Conservation (phyloP, 495 filamentous ascomycete genomes). For the Aspergillus egyptiacus region DNA sequence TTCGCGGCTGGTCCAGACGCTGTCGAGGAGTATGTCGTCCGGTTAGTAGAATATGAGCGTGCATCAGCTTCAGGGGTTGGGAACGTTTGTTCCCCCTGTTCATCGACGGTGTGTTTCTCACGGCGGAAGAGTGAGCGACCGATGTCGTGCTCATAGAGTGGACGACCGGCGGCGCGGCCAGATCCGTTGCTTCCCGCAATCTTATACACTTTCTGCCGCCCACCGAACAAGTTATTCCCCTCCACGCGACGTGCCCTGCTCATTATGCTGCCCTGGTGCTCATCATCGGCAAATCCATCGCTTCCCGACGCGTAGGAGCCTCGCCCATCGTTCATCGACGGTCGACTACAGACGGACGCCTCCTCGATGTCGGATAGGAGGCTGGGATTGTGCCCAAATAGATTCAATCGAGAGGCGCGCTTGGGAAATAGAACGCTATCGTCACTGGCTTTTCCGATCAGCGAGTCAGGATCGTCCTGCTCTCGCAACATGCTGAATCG, state of each 20-base stretch:
- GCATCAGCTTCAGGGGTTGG: conserved; percentile 45
- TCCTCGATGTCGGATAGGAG: conserved; percentile 83
- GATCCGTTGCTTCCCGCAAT: conserved; percentile 52
- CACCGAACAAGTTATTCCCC: conserved; percentile 92
- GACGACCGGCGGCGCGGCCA: conserved; percentile 60
- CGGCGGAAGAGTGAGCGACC: conserved; percentile 72
- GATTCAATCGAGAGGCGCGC: conserved; percentile 63
- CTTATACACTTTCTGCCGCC: conserved; percentile 92
- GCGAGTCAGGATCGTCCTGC: conserved; percentile 82
- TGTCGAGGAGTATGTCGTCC: conserved; percentile 83
- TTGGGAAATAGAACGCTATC: conserved; percentile 86
- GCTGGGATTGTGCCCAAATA: conserved; percentile 42
- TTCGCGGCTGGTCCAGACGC: conserved; percentile 64
- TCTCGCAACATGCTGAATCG: conserved; percentile 95
- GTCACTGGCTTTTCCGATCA: conserved; percentile 87
- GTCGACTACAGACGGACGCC: conserved; percentile 62
- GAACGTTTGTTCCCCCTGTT: conserved; percentile 26
- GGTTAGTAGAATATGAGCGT: conserved; percentile 64
- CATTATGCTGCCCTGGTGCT: conserved; percentile 68
- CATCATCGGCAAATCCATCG: conserved; percentile 64
- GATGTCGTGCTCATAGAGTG: conserved; percentile 82
- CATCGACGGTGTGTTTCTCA: conserved; percentile 55
- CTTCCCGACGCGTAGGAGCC: conserved; percentile 49
- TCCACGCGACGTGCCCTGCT: conserved; percentile 75
- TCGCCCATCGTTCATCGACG: conserved; percentile 47